Conservation (phyloP, 2,329 filamentous ascomycete species). For the Colletotrichum sojae region DNA sequence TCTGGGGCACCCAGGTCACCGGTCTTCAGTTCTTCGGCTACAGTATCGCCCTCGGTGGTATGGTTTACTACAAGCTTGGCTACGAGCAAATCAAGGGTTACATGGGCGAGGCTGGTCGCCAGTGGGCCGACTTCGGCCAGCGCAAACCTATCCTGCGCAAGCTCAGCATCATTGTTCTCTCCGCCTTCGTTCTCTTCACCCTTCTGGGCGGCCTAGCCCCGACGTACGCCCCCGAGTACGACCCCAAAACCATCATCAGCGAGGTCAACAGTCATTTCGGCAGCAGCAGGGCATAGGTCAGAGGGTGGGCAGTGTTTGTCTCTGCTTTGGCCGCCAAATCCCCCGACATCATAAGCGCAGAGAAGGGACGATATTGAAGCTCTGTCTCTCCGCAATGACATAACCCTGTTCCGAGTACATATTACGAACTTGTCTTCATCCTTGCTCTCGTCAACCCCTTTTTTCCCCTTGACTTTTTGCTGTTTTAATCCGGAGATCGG, state of each 20-base stretch:
- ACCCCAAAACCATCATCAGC: conserved; percentile 64
- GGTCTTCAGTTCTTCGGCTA: conserved; percentile 87
- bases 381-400: conserved; percentile 28
- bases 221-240: conserved; percentile 68
- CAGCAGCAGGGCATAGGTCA: conserved; percentile 46
- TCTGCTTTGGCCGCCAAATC: conserved; percentile 14
- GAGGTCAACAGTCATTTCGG: conserved; percentile 66
- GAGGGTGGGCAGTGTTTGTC: neutral
- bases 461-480: neutral
- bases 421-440: conserved; percentile 35
- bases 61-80: conserved; percentile 90
- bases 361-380: conserved; percentile 35
- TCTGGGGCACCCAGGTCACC: conserved; percentile 84
- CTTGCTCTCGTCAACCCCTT: conserved; percentile 5
- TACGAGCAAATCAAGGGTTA: conserved; percentile 88
- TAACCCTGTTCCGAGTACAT: conserved; percentile 38
- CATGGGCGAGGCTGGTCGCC: conserved; percentile 77
- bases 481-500: conserved; percentile 29
- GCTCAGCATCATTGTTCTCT: conserved; percentile 76
- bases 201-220: conserved; percentile 79
- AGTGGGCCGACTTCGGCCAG: conserved; percentile 89
- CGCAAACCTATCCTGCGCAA: conserved; percentile 84
- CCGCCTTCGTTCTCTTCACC: conserved; percentile 76
- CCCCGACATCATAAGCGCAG: conserved; percentile 14
- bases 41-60: conserved; percentile 82